phyloP scores from a whole-genome alignment of 257 asterid species.

The Gentiana dahurica region DNA sequence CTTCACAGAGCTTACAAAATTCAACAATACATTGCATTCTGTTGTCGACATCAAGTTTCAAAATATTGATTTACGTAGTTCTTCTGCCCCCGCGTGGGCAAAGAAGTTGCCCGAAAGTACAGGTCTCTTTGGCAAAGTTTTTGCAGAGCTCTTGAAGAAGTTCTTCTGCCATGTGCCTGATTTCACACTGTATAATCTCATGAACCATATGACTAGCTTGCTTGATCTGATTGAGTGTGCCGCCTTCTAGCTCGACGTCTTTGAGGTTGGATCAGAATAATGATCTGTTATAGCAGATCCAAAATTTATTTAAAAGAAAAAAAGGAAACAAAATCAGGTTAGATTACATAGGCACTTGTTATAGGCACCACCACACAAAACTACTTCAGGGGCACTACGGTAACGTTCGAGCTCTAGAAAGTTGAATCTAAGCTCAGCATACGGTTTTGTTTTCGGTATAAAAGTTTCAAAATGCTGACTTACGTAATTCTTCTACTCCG shows the following conservation, averaged over 20 bases:
- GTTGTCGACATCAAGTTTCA: constrained; percentile 6
- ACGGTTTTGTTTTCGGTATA: constrained; percentile 21
- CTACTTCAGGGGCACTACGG: constrained; percentile 13
- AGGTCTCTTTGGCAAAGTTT: constrained; percentile 50
- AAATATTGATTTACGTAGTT: constrained; percentile 39
- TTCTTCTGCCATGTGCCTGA: constrained; percentile 33
- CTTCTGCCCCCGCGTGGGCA: constrained; percentile 62
- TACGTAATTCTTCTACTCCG: constrained; percentile 69
- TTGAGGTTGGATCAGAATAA: constrained; percentile 47
- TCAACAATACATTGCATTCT: too few species aligned
- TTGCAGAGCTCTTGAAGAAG: constrained; percentile 39
- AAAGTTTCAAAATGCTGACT: constrained; percentile 39
- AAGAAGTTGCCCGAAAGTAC: constrained; percentile 72
- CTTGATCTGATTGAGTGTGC: constrained; percentile 65
- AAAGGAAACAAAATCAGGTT: too few species aligned
- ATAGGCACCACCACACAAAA: constrained; percentile 37
- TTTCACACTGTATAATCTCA: constrained; percentile 43
- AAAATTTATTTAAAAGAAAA: constrained; percentile 5
- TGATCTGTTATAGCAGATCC: constrained; percentile 55
- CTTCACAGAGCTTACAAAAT: too few species aligned
- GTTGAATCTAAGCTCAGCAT: too few species aligned
- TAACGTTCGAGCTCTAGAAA: too few species aligned
- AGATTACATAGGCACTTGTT: constrained; percentile 3
- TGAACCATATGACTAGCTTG: constrained; percentile 79
- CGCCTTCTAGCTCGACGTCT: constrained; percentile 63